phyloP scores from a whole-genome alignment of 2,329 filamentous ascomycete species.

The Aspergillus fijiensis region DNA sequence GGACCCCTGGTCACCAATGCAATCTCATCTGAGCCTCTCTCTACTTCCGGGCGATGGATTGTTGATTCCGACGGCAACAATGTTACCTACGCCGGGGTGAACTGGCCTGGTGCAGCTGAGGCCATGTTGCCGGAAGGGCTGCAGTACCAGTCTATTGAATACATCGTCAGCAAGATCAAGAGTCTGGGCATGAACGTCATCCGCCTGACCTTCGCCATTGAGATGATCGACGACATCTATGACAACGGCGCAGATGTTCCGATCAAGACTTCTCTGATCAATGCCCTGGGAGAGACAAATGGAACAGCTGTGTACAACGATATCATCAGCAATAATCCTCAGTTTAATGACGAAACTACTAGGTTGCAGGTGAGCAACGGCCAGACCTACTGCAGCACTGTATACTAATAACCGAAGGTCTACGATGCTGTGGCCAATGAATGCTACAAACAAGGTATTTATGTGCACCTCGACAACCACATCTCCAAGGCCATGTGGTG shows the following conservation, averaged over 20 bases:
- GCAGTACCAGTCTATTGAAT: constrained; percentile 30
- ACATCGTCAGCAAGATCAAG: constrained; percentile 29
- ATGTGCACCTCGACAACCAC: constrained; percentile 62
- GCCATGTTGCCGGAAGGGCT: constrained; percentile 36
- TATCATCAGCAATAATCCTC: constrained; percentile 37
- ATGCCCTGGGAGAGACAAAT: constrained; percentile 41
- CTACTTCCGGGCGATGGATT: constrained; percentile 40
- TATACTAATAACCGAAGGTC: constrained; percentile 30
- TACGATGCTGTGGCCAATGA: constrained; percentile 64
- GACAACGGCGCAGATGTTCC: constrained; percentile 41
- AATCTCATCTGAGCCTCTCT: constrained; percentile 19
- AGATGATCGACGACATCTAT: constrained; percentile 45
- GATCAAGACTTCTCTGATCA: constrained; percentile 41
- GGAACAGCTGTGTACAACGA: constrained; percentile 41
- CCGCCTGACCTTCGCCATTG: constrained; percentile 43
- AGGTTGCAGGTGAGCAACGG: constrained; percentile 17
- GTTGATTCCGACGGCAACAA: constrained; percentile 35
- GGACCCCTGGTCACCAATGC: not conserved
- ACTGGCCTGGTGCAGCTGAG: constrained; percentile 35
- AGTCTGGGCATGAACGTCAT: constrained; percentile 35
- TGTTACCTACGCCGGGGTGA: constrained; percentile 32
- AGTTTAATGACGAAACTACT: constrained; percentile 40
- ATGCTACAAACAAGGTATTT: constrained; percentile 55
- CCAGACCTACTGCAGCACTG: not conserved
- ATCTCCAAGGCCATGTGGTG: constrained; percentile 61